These are phyloP conservation scores for Peribolospora baueri DNA, from an alignment of 768 basidiomycete species.

Conservation along the genomic window DNA sequence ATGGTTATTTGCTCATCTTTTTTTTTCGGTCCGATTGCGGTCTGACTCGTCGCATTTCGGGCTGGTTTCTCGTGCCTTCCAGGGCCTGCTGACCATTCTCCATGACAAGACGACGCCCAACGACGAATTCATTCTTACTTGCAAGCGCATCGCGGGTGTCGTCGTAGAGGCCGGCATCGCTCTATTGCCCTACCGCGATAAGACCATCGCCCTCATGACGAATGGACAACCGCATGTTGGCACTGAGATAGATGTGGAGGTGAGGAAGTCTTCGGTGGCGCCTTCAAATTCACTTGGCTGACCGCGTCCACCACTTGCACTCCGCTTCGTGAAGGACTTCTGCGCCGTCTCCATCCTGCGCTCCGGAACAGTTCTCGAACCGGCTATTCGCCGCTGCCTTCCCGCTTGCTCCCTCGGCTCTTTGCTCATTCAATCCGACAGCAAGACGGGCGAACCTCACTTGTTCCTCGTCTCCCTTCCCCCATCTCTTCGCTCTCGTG, in stretches of 20 bases:
- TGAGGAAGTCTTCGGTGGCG: constrained; percentile 14
- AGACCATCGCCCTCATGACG: constrained; percentile 35
- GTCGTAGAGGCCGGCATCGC: constrained; percentile 65
- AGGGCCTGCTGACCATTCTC: constrained; percentile 79
- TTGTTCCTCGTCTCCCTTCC: constrained; percentile 65
- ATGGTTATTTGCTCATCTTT: background rate
- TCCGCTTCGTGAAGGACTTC: constrained; percentile 27
- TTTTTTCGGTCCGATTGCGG: background rate
- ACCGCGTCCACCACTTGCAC: background rate
- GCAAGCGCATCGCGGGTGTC: constrained; percentile 59
- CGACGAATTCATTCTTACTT: constrained; percentile 82
- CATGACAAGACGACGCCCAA: constrained; percentile 43
- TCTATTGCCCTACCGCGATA: constrained; percentile 42
- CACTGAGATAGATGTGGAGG: constrained; percentile 36
- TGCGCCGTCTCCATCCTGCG: constrained; percentile 58
- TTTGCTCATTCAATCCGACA: constrained; percentile 70
- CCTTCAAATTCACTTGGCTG: background rate
- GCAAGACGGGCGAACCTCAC: constrained; percentile 60
- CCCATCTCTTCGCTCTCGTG: constrained; percentile 37
- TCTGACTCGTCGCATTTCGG: background rate
- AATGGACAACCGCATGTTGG: constrained; percentile 31
- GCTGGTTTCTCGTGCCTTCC: background rate
- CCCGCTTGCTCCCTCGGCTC: constrained; percentile 69
- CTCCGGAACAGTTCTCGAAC: constrained; percentile 72
- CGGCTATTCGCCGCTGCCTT: constrained; percentile 68